Conservation (phyloP, 2,329 filamentous ascomycete species). For the Clarireedia paspali region DNA sequence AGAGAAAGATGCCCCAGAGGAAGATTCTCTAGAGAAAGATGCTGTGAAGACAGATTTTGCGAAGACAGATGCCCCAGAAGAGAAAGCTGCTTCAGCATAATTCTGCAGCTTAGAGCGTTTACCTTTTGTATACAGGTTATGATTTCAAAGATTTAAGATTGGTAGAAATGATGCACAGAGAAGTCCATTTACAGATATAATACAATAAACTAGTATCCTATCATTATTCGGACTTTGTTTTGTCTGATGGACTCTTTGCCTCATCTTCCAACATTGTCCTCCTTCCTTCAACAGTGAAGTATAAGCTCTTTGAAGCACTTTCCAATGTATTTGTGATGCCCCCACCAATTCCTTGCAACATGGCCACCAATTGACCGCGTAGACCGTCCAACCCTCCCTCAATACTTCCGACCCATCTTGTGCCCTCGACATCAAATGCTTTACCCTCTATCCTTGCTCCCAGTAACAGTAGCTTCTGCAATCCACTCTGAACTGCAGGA, state of each 20-base stretch:
- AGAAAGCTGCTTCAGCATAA: too few relatives aligned
- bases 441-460: constrained; percentile 80
- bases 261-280: constrained; percentile 76
- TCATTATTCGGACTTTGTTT: constrained; percentile 16
- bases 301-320: constrained; percentile 71
- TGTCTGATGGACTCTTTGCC: constrained; percentile 20
- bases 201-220: constrained; percentile 16
- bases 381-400: constrained; percentile 74
- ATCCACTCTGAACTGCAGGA: constrained; percentile 64
- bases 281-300: constrained; percentile 80
- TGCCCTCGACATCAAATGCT: constrained; percentile 32
- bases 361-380: constrained; percentile 68
- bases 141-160: constrained; percentile 12
- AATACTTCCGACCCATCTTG: constrained; percentile 67
- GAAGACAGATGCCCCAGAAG: too few relatives aligned
- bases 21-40: not conserved
- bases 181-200: constrained; percentile 20
- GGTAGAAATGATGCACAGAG: constrained; percentile 7
- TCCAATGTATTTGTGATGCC: constrained; percentile 73
- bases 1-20: not conserved
- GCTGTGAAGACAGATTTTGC: too few relatives aligned
- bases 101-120: too few relatives aligned
- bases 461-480: constrained; percentile 81
- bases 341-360: constrained; percentile 74
- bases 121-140: not conserved